Conservation (phyloP, 495 filamentous ascomycete genomes). For the Xylaria venustula region DNA sequence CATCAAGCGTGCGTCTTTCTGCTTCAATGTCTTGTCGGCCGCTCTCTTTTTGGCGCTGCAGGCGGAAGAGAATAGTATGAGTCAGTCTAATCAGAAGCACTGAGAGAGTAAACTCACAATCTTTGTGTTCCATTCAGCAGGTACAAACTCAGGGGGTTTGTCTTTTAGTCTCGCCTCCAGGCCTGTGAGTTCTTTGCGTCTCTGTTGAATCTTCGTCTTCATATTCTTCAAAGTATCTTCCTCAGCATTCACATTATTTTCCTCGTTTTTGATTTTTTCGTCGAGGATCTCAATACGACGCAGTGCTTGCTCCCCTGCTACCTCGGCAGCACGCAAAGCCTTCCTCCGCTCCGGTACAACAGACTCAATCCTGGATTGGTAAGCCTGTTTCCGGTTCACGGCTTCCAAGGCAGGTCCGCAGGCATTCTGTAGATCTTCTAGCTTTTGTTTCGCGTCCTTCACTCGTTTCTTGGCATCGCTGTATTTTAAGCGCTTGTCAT, state of each 20-base stretch:
- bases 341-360: conserved; percentile 53
- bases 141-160: conserved; percentile 47
- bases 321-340: conserved; percentile 51
- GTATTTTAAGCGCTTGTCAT: conserved; percentile 38
- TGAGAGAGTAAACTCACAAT: conserved; percentile 44
- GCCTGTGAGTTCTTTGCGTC: conserved; percentile 41
- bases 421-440: conserved; percentile 57
- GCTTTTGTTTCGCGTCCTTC: conserved; percentile 46
- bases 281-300: conserved; percentile 53
- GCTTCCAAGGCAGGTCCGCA: conserved; percentile 66
- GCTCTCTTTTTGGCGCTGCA: conserved; percentile 49
- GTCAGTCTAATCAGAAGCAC: not conserved
- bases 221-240: conserved; percentile 46
- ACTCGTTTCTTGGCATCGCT: conserved; percentile 46
- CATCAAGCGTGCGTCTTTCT: conserved; percentile 30
- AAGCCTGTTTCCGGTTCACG: conserved; percentile 64
- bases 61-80: not conserved
- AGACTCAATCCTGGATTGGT: conserved; percentile 44
- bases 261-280: conserved; percentile 53
- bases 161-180: conserved; percentile 45
- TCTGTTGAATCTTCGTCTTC: conserved; percentile 48
- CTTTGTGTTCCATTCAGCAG: conserved; percentile 51
- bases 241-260: conserved; percentile 58
- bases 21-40: conserved; percentile 42
- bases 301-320: conserved; percentile 47